These are phyloP conservation scores for Alisma plantagoaquatica DNA, from an alignment of 106 monocot genomes.

Conservation along the genomic window DNA sequence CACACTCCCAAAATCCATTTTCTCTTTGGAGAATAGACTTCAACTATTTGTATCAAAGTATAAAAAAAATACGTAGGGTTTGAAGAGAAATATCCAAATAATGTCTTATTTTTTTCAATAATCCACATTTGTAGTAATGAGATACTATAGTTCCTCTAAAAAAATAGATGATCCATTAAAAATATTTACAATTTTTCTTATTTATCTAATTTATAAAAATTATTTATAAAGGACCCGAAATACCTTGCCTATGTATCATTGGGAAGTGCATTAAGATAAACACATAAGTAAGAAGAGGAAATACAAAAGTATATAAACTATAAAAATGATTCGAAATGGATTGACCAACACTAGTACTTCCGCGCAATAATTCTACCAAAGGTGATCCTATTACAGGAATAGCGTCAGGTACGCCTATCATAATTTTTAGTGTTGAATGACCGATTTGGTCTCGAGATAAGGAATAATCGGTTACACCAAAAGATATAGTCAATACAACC, in stretches of 20 bases:
- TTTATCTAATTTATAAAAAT: neutral
- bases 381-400: conserved; percentile 15
- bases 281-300: conserved; percentile 1
- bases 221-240: conserved; percentile 15
- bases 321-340: conserved; percentile 9
- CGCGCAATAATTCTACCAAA: conserved; percentile 4
- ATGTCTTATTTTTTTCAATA: neutral
- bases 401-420: neutral
- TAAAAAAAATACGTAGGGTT: neutral
- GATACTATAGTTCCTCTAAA: conserved; percentile 3
- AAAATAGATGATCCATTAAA: neutral
- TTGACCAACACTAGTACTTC: conserved; percentile 4
- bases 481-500: no score
- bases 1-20: conserved; percentile 12
- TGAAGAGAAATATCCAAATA: neutral
- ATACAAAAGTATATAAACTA: conserved; percentile 19
- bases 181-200: neutral
- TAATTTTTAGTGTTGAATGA: conserved; percentile 2
- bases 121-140: conserved; percentile 2
- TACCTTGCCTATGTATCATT: conserved; percentile 20
- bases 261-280: conserved; percentile 24
- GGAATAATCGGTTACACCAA: no score
- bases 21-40: conserved; percentile 5
- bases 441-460: conserved; percentile 9
- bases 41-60: conserved; percentile 9